These are phyloP conservation scores for Umbelopsis vinacea DNA, from an alignment of 192 early-diverging fungal species.

Conservation along the genomic window DNA sequence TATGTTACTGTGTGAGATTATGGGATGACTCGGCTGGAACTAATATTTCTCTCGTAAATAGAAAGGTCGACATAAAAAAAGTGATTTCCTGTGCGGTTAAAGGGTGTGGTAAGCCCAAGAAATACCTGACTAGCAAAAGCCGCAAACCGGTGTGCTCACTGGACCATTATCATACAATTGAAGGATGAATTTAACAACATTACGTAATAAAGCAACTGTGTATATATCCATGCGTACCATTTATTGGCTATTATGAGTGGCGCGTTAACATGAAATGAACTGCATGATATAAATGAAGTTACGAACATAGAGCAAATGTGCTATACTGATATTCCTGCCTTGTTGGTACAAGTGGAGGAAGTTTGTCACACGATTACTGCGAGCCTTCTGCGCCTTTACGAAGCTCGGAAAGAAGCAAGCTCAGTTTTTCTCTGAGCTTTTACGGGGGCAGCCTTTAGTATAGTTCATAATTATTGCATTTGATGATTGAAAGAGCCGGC, in stretches of 20 bases:
- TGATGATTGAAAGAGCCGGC: no score
- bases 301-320: no score
- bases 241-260: not conserved
- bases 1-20: not conserved
- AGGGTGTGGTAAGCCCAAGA: slow-evolving; percentile 55
- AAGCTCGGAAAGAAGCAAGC: slow-evolving; percentile 25
- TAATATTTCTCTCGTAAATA: not conserved
- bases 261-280: not conserved
- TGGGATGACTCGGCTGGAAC: no score
- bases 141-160: slow-evolving; percentile 63
- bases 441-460: not conserved
- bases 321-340: no score
- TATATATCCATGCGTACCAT: slow-evolving; percentile 7
- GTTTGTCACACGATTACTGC: not conserved
- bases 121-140: slow-evolving; percentile 54
- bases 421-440: slow-evolving; percentile 26
- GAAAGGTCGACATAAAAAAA: slow-evolving; percentile 22
- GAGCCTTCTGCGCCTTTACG: slow-evolving; percentile 40
- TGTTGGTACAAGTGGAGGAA: not conserved
- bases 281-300: not conserved
- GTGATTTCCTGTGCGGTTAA: slow-evolving; percentile 49
- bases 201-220: slow-evolving; percentile 2
- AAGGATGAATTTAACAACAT: not conserved
- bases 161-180: slow-evolving; percentile 45
- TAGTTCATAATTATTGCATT: not conserved